These are phyloP conservation scores for Calophaca sinica DNA, from an alignment of 306 rosid genomes.

Conservation along the genomic window DNA sequence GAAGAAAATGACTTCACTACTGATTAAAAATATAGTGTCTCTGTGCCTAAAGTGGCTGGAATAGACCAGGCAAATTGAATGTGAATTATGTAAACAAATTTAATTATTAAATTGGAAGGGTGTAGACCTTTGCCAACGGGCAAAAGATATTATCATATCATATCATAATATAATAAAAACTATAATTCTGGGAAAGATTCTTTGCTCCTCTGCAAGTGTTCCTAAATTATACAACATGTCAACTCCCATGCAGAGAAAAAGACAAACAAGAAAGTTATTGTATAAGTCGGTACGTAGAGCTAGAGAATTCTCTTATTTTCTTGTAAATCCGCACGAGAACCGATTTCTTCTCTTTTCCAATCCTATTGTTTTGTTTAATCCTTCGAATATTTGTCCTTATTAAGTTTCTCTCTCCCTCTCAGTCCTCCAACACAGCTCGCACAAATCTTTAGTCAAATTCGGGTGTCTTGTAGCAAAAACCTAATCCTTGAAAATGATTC, in stretches of 20 bases:
- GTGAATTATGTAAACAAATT: slow-evolving; percentile 26
- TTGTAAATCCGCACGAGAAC: slow-evolving; percentile 57
- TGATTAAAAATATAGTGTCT: slow-evolving; percentile 27
- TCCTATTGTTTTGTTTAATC: slow-evolving; percentile 59
- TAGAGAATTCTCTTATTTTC: slow-evolving; percentile 58
- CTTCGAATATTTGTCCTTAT: slow-evolving; percentile 84
- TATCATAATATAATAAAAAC: slow-evolving; percentile 34
- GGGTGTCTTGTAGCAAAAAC: slow-evolving; percentile 57
- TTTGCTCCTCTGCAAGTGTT: slow-evolving; percentile 59
- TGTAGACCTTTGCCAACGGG: slow-evolving; percentile 53
- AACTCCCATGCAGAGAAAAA: slow-evolving; percentile 61
- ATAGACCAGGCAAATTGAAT: slow-evolving; percentile 40
- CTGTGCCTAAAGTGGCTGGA: slow-evolving; percentile 12
- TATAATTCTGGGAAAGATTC: slow-evolving; percentile 62
- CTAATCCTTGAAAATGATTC: slow-evolving; percentile 66
- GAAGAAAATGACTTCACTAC: slow-evolving; percentile 45
- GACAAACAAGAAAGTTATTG: slow-evolving; percentile 50
- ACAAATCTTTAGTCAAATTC: slow-evolving; percentile 57
- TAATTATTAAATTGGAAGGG: slow-evolving; percentile 37
- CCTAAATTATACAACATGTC: slow-evolving; percentile 57
- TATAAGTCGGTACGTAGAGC: slow-evolving; percentile 46
- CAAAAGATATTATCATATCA: slow-evolving; percentile 39
- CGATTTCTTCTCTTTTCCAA: slow-evolving; percentile 51
- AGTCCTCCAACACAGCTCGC: slow-evolving; percentile 52
- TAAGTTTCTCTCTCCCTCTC: slow-evolving; percentile 51